Evolutionary conservation across 1,139 yeast genomes (phyloP).

Genomic region (Zygotorulaspora mrakii): DNA sequence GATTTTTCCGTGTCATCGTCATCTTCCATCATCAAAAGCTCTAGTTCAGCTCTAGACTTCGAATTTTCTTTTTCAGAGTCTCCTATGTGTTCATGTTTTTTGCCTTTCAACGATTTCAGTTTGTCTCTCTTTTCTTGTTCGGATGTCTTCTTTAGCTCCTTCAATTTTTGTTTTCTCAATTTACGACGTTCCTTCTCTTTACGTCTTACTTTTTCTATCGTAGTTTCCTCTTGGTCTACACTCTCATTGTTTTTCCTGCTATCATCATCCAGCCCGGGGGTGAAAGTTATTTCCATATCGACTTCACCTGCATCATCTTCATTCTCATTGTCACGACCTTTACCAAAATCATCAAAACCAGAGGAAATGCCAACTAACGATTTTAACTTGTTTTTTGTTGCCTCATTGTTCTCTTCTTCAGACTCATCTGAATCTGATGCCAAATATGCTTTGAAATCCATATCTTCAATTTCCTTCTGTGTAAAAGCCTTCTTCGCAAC

Average conservation of each 20-base stretch:
- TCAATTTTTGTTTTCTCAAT: conserved; percentile 70
- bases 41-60: conserved; percentile 65
- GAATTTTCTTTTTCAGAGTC: conserved; percentile 34
- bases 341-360: conserved; percentile 37
- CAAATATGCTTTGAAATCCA: conserved; percentile 92
- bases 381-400: conserved; percentile 59
- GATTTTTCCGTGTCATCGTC: conserved; percentile 43
- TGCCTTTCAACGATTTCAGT: conserved; percentile 29
- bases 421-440: conserved; percentile 80
- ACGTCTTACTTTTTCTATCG: conserved; percentile 77
- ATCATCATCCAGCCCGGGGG: conserved; percentile 72
- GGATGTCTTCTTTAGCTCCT: conserved; percentile 50
- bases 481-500: conserved; percentile 77
- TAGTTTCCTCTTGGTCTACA: conserved; percentile 58
- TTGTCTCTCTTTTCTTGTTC: conserved; percentile 40
- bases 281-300: conserved; percentile 94
- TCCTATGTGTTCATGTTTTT: conserved; percentile 21
- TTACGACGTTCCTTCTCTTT: conserved; percentile 91
- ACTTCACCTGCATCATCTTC: conserved; percentile 61
- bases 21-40: conserved; percentile 70
- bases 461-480: conserved; percentile 88
- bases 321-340: conserved; percentile 30
- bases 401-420: conserved; percentile 42
- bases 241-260: conserved; percentile 33
- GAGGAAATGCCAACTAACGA: conserved; percentile 52